Percentiles rank a stretch among this genome's conserved stretches.
These are phyloP conservation scores for Thermochaetoides thermophila DNA, from an alignment of 495 filamentous ascomycete genomes.

Conservation along the genomic window DNA sequence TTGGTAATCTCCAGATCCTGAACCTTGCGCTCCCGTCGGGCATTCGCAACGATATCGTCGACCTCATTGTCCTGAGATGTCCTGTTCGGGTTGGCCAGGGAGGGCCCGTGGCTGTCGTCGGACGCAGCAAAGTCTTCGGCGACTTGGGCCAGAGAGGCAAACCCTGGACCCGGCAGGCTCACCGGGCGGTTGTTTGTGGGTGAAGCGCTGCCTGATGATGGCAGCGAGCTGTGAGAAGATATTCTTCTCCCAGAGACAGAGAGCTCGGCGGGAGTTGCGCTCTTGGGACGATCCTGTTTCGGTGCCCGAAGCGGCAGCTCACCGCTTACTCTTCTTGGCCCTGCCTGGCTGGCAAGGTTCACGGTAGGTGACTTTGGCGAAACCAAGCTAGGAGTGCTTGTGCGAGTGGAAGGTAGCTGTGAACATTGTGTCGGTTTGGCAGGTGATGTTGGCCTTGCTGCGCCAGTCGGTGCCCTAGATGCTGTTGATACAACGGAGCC, in stretches of 20 bases:
- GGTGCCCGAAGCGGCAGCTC: constrained; percentile 3
- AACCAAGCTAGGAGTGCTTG: constrained; percentile 3
- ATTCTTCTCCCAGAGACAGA: constrained; percentile 12
- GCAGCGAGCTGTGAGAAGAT: constrained; percentile 10
- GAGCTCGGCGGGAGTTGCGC: constrained; percentile 14
- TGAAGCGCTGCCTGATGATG: constrained; percentile 14
- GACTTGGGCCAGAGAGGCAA: constrained; percentile 33
- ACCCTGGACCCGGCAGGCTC: constrained; percentile 6
- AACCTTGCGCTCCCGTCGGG: constrained; percentile 84
- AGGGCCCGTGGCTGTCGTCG: constrained; percentile 18
- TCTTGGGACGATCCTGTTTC: constrained; percentile 12
- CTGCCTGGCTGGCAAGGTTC: neutral
- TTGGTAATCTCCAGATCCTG: constrained; percentile 97
- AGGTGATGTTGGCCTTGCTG: constrained; percentile 16
- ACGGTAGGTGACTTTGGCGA: constrained; percentile 10
- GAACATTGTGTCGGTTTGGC: too few relatives aligned
- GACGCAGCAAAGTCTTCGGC: constrained; percentile 30
- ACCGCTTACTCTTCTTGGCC: constrained; percentile 1
- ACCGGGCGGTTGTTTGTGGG: constrained; percentile 5
- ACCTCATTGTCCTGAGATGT: constrained; percentile 34
- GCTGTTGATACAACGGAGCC: constrained; percentile 28
- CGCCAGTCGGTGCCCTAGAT: constrained; percentile 20
- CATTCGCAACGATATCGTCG: constrained; percentile 62
- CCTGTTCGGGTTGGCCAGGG: constrained; percentile 37
- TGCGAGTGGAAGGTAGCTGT: constrained; percentile 16